Evolutionary conservation across 306 rosid species (phyloP).

Genomic region (Quercus ilex): DNA sequence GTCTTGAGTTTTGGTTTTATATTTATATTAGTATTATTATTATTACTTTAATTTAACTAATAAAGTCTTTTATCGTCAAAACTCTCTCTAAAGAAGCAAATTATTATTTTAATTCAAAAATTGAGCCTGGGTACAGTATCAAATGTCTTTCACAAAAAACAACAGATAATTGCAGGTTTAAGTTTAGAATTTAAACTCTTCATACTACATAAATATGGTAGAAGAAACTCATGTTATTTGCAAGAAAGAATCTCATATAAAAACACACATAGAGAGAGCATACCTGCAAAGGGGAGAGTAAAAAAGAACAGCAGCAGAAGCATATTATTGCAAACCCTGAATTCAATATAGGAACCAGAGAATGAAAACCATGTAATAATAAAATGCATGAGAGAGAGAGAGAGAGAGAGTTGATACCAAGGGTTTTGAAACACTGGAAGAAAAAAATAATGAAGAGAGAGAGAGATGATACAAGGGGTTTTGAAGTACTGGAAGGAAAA

Average conservation of each 20-base stretch:
- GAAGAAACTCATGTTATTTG: background rate
- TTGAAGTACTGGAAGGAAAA: too few relatives aligned
- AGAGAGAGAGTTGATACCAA: too few relatives aligned
- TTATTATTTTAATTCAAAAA: too few relatives aligned
- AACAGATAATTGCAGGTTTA: background rate
- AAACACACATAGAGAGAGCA: background rate
- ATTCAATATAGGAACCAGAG: background rate
- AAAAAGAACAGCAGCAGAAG: constrained; percentile 16
- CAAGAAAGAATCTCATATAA: background rate
- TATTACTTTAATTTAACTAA: too few relatives aligned
- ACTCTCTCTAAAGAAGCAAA: too few relatives aligned
- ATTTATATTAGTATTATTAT: too few relatives aligned
- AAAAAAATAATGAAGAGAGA: too few relatives aligned
- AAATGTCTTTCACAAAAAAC: background rate
- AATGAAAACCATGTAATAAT: background rate
- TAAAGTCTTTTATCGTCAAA: too few relatives aligned
- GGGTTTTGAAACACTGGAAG: too few relatives aligned
- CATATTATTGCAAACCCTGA: constrained; percentile 1
- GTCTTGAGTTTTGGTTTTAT: too few relatives aligned
- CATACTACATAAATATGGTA: background rate
- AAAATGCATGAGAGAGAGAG: background rate
- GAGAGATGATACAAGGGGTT: too few relatives aligned
- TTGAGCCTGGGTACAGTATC: too few relatives aligned
- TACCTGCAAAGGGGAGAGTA: constrained; percentile 25
- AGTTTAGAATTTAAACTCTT: background rate